Evolutionary conservation across 306 rosid species (phyloP).

Genomic region (Hippophae gyantsensis): DNA sequence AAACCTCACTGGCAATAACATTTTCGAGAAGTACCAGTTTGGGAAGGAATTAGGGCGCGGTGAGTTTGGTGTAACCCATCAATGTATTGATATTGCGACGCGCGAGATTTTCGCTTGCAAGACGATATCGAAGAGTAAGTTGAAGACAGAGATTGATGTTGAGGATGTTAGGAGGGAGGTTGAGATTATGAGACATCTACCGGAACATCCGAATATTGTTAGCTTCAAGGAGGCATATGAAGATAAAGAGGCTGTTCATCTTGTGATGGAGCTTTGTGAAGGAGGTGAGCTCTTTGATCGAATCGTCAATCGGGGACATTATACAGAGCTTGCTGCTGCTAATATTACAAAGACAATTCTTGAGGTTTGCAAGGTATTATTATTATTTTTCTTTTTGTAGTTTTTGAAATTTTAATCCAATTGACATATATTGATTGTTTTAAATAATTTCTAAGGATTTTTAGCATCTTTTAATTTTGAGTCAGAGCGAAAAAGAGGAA

Average conservation of each 20-base stretch:
- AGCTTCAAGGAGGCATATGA: conserved; percentile 70
- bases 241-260: conserved; percentile 72
- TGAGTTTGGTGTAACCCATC: conserved; percentile 69
- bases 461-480: too few relatives aligned
- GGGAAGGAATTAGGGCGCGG: conserved; percentile 82
- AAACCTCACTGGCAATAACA: conserved; percentile 34
- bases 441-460: too few relatives aligned
- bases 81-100: conserved; percentile 28
- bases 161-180: conserved; percentile 86
- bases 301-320: conserved; percentile 73
- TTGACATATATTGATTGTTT: too few relatives aligned
- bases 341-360: conserved; percentile 57
- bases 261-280: conserved; percentile 83
- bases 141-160: conserved; percentile 69
- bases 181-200: conserved; percentile 71
- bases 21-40: conserved; percentile 38
- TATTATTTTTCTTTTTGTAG: neutral
- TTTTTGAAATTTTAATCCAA: neutral
- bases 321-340: conserved; percentile 87
- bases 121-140: conserved; percentile 63
- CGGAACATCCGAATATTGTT: conserved; percentile 70
- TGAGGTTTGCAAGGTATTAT: conserved; percentile 69
- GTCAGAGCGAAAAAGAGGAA: too few relatives aligned
- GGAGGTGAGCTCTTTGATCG: conserved; percentile 92
- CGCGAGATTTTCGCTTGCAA: conserved; percentile 59